Evolutionary conservation across 306 rosid genomes (phyloP), one percentile per base, ranked within the genome.

Genomic region (Albizia julibrissin): DNA sequence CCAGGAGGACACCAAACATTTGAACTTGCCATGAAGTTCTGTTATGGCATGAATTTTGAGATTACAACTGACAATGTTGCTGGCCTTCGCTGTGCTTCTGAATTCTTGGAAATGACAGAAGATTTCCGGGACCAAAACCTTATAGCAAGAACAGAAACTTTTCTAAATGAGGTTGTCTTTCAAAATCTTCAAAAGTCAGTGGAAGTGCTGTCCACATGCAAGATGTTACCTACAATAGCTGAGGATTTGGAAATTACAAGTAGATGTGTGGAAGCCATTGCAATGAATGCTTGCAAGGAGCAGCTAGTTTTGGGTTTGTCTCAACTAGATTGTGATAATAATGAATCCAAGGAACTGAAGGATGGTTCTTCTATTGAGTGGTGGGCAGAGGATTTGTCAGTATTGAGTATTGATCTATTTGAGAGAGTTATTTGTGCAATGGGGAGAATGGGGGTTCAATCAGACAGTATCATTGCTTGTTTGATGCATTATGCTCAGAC

Each of bases 11-110:
- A 88, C 44, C 87, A 85, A 40, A 88, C 93, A 79, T 94, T 94
- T 81, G 96, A 94, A 82, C 91, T 94, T 9, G 93, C 97, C 80
- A 90, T 91, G 91, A 94, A 92, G 80, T 94, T 91, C 82, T 94
- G 97, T 75, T 92, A 94, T 54, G 97, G 94, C 10, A 91, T 94
- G 90, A 90, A 91, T 77, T 94, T 94, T 42, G 97, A 94, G 91
- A 90, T 94, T 70, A 92, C 93, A 10, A 81, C 89, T 16, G 80
- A 81, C 21, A 92, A 92, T 34, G 97, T 92, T n/a, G 93, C 93
- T 0, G 81, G 82, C 9, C 89, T 94, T 24, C 94, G 90, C 12
- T 94, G 97, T 37, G 91, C 92, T 22, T 97, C 97, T 14, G 91
- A 92, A 62, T 92, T 85, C 88, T 82, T 94, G 10, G 97, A 94